A percentile compares a stretch with the other conserved stretches of the same genome.
phyloP scores from a whole-genome alignment of 2,329 filamentous ascomycete genomes.

The Xylariomycetidae sp. region DNA sequence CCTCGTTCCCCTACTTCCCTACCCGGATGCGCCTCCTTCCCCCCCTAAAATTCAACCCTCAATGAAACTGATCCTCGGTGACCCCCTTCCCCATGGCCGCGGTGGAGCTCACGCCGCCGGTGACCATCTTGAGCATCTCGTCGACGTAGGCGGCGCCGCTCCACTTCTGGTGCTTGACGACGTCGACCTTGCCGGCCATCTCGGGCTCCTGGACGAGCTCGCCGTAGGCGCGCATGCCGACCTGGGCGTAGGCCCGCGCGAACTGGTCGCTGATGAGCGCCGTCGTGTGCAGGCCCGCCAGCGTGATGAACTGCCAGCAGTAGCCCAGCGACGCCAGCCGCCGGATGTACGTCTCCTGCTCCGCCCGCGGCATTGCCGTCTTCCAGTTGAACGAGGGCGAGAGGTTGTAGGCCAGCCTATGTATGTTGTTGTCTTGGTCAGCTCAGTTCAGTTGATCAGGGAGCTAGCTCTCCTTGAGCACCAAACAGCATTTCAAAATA shows the following conservation, averaged over 20 bases:
- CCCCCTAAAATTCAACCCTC: too few relatives aligned
- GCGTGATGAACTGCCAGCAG: constrained; percentile 99
- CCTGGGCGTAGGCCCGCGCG: constrained; percentile 70
- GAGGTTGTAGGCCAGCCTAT: constrained; percentile 91
- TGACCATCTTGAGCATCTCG: constrained; percentile 95
- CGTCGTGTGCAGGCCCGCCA: constrained; percentile 92
- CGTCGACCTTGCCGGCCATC: constrained; percentile 84
- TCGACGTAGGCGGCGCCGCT: constrained; percentile 92
- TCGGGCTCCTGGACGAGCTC: constrained; percentile 97
- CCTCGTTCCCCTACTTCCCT: too few relatives aligned
- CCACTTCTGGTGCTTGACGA: constrained; percentile 99
- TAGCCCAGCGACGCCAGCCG: constrained; percentile 85
- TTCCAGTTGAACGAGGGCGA: constrained; percentile 99
- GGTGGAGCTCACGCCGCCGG: constrained; percentile 84
- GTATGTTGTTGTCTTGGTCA: too few relatives aligned
- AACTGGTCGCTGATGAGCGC: constrained; percentile 90
- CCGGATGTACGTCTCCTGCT: constrained; percentile 96
- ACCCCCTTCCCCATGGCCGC: constrained; percentile 97
- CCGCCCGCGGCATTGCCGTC: constrained; percentile 81
- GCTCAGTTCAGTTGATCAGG: too few relatives aligned
- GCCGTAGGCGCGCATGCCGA: constrained; percentile 94
- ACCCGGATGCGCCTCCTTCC: too few relatives aligned
- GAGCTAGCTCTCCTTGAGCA: too few relatives aligned
- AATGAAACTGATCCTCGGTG: constrained; percentile 94
- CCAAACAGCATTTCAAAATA: too few relatives aligned